Conservation (phyloP, 495 filamentous ascomycete species). For the Penicillium lagena region DNA sequence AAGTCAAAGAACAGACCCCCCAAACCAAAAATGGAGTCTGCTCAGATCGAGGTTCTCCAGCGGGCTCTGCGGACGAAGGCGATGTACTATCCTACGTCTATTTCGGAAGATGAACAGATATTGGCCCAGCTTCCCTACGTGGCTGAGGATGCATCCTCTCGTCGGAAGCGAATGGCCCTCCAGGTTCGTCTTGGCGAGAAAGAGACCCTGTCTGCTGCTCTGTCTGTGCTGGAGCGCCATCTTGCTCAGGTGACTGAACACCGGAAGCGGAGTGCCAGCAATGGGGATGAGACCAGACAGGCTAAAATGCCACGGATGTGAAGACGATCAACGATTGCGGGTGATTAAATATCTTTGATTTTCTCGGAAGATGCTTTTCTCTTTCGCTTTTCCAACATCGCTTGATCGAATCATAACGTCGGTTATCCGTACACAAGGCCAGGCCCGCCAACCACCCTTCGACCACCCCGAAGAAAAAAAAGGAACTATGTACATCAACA, state of each 20-base stretch:
- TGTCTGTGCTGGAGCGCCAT: slow-evolving; percentile 25
- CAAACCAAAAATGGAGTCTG: slow-evolving; percentile 27
- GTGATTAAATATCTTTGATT: slow-evolving; percentile 27
- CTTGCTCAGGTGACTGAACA: slow-evolving; percentile 9
- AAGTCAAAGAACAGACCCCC: slow-evolving; percentile 40
- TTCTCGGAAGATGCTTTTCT: slow-evolving; percentile 24
- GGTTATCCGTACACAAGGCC: slow-evolving; percentile 29
- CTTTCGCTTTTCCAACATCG: slow-evolving; percentile 26
- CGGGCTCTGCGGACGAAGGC: slow-evolving; percentile 23
- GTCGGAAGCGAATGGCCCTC: slow-evolving; percentile 59
- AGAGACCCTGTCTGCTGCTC: slow-evolving; percentile 50
- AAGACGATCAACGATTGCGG: slow-evolving; percentile 14
- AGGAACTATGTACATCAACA: slow-evolving; percentile 40
- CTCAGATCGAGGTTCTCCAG: slow-evolving; percentile 24
- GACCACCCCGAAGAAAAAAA: slow-evolving; percentile 9
- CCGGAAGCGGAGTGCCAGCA: slow-evolving; percentile 21
- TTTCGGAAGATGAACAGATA: slow-evolving; percentile 55
- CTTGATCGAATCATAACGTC: slow-evolving; percentile 33
- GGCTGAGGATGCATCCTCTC: slow-evolving; percentile 16
- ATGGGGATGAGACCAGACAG: slow-evolving; percentile 23
- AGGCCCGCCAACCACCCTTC: slow-evolving; percentile 8
- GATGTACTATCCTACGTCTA: slow-evolving; percentile 53
- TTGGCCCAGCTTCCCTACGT: slow-evolving; percentile 27
- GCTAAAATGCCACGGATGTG: slow-evolving; percentile 34
- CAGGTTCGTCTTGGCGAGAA: slow-evolving; percentile 80